Evolutionary conservation across 768 basidiomycete species (phyloP).

Genomic region (Suillus subalutaceus): DNA sequence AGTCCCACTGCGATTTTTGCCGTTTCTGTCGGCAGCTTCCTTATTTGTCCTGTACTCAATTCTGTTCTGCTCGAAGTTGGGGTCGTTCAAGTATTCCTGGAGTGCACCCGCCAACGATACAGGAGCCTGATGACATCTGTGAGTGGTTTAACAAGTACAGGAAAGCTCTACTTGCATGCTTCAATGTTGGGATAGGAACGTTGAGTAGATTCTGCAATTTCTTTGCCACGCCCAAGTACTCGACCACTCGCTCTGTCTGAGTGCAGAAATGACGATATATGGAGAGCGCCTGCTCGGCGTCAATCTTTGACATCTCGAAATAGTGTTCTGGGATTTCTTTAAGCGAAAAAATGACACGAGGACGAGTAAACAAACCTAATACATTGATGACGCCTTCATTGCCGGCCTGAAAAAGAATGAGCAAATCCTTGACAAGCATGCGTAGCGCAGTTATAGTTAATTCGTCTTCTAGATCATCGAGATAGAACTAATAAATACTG

Average conservation of each 20-base stretch:
- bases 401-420: slow-evolving; percentile 93
- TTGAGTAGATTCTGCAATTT: slow-evolving; percentile 93
- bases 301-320: slow-evolving; percentile 97
- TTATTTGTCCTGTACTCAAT: slow-evolving; percentile 89
- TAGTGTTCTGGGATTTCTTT: slow-evolving; percentile 71
- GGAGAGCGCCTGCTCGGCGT: slow-evolving; percentile 79
- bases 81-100: slow-evolving; percentile 95
- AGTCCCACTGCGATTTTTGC: slow-evolving; percentile 14
- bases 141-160: slow-evolving; percentile 1
- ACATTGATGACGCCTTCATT: slow-evolving; percentile 93
- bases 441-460: slow-evolving; percentile 85
- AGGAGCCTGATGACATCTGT: slow-evolving; percentile 66
- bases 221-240: slow-evolving; percentile 89
- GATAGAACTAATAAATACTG: slow-evolving; percentile 71
- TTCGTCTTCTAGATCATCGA: slow-evolving; percentile 92
- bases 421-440: slow-evolving; percentile 94
- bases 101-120: slow-evolving; percentile 91
- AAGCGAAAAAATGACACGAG: slow-evolving; percentile 19
- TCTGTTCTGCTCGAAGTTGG: slow-evolving; percentile 95
- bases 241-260: slow-evolving; percentile 91
- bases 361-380: slow-evolving; percentile 55
- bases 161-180: slow-evolving; percentile 61
- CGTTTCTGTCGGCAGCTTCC: slow-evolving; percentile 53
- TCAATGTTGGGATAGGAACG: slow-evolving; percentile 91
- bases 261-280: slow-evolving; percentile 95